Base-by-base conservation (phyloP, 2,329 filamentous ascomycete species). In the Sporothrix brasiliensis region DNA sequence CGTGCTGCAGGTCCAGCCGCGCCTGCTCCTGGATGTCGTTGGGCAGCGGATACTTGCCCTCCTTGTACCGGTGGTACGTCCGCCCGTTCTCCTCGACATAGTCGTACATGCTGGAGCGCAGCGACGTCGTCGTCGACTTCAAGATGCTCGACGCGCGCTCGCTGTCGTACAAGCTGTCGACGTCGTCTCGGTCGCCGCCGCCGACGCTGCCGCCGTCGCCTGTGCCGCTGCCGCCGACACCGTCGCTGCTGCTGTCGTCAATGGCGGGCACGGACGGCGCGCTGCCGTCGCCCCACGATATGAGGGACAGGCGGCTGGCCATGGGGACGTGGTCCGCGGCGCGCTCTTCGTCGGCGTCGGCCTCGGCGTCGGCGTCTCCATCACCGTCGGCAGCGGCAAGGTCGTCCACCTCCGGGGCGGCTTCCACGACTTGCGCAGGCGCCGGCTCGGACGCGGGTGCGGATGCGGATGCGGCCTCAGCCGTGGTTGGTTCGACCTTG, bases 1-100 rank as follows among this genome's bases (percentile, higher is more conserved):
- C 80, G 79, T 78, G 78, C 71, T 79, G 77, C 70, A 82, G 79
- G 72, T 83, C 81, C 78, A 69, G 69, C 1, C 70, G 58, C 9
- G 58, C 54, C 68, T 73, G 72, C 21, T 72, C 70, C 49, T 72
- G 68, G 39, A 52, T 50, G 58, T 76, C 74, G 53, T 75, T 76
- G 19, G 75, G 75, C 9, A 76, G 56, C 13, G 67, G 70, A 44
- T 75, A 75, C 63, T 73, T 72, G 47, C 73, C 73, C 44, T 73
- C 53, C 50, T 74, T 74, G 70, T 71, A 74, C 6, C 67, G 66
- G 63, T 74, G 73, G 44, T 72, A 74, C n/a, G 73, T 74, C 5
- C 73, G 72, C 39, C 73, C 73, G 21, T 73, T 70, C 53, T 74
- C 73, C 56, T 74, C 72, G 34, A 74, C 70, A 47, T 54, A 73